Percentiles rank a stretch among this genome's conserved stretches.
phyloP scores from a whole-genome alignment of 352 stramenopile genomes.

The Phytophthora multivora region DNA sequence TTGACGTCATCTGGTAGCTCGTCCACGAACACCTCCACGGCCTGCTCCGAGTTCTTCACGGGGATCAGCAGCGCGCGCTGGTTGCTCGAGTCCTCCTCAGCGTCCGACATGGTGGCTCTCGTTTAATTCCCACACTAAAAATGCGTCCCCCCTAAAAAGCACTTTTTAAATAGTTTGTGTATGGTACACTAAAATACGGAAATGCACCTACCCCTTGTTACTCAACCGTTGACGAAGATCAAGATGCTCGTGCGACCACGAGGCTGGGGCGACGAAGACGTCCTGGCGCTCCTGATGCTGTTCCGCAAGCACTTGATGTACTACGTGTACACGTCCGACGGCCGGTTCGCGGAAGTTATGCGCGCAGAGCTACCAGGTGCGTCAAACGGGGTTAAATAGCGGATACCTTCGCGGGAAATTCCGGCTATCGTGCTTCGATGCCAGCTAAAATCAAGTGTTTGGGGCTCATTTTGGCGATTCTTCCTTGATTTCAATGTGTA shows the following conservation, averaged over 20 bases:
- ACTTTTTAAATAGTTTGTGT: too few relatives aligned
- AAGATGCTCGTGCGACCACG: conserved; percentile 36
- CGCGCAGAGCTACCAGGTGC: conserved; percentile 47
- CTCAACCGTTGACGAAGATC: conserved; percentile 3
- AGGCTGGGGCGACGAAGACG: conserved; percentile 59
- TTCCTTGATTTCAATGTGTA: conserved; percentile 10
- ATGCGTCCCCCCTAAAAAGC: conserved; percentile 5
- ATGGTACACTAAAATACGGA: too few relatives aligned
- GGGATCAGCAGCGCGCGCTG: conserved; percentile 87
- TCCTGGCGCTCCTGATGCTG: conserved; percentile 53
- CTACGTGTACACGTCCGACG: conserved; percentile 66
- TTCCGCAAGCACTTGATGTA: conserved; percentile 57
- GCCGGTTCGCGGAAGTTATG: conserved; percentile 48
- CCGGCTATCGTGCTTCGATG: not conserved
- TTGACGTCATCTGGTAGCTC: conserved; percentile 91
- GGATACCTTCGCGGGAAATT: conserved; percentile 1
- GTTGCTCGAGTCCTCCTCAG: conserved; percentile 42
- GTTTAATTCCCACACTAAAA: conserved; percentile 22
- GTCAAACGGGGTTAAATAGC: not conserved
- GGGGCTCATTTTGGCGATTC: not conserved
- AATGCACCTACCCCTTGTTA: not conserved
- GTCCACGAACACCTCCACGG: conserved; percentile 90
- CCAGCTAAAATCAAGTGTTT: not conserved
- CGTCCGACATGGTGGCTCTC: conserved; percentile 35
- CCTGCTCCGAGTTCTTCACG: conserved; percentile 90